Evolutionary conservation across 225 moss, liverwort and hornwort species (phyloP).

Genomic region (Marchantia paleacea): DNA sequence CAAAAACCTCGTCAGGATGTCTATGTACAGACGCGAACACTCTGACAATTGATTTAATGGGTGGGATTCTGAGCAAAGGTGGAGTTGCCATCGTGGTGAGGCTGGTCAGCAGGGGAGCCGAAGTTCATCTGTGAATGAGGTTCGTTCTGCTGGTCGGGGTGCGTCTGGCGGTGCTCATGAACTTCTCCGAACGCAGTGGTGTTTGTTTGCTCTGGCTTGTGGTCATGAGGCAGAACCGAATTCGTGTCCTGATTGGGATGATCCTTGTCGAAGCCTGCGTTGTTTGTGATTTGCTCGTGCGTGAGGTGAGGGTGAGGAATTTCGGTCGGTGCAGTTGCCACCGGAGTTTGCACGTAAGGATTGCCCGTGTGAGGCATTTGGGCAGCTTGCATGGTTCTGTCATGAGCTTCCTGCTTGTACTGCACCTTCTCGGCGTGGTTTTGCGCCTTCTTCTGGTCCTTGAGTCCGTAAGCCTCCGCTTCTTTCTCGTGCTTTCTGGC

Average conservation of each 20-base stretch:
- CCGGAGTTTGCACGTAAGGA: conserved; percentile 6
- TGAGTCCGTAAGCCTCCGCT: neutral
- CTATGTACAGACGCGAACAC: too few relatives aligned
- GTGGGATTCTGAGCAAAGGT: neutral
- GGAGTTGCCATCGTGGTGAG: neutral
- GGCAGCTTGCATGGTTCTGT: neutral
- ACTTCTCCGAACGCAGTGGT: neutral
- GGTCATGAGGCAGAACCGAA: neutral
- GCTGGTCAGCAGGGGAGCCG: neutral
- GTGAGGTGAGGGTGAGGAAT: neutral
- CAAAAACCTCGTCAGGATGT: too few relatives aligned
- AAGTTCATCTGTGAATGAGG: neutral
- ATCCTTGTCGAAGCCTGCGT: neutral
- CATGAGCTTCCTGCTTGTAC: neutral
- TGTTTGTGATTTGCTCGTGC: neutral
- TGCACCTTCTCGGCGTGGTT: neutral
- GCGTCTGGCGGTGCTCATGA: neutral
- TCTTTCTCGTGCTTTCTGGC: conserved; percentile 16
- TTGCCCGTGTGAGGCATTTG: neutral
- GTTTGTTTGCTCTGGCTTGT: neutral
- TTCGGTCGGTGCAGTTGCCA: neutral
- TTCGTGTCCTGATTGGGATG: neutral
- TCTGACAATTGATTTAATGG: too few relatives aligned
- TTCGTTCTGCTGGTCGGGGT: neutral
- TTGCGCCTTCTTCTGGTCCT: conserved; percentile 1